A percentile compares a stretch with the other conserved stretches of the same genome.
These are phyloP conservation scores for Agaricus sinodeliciosus DNA, from an alignment of 768 basidiomycete species.

Conservation along the genomic window DNA sequence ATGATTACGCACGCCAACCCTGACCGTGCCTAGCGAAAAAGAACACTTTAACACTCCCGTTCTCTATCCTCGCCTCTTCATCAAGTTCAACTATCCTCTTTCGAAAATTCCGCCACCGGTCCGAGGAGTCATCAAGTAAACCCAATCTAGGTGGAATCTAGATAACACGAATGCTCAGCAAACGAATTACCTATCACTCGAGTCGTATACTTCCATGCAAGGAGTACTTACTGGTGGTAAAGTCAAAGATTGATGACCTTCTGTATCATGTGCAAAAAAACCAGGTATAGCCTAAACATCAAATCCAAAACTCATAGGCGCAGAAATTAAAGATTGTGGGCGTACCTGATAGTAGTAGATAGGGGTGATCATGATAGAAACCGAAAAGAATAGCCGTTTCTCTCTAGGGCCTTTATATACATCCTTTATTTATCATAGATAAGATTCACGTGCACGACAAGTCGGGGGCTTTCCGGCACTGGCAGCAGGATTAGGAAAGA, in stretches of 20 bases:
- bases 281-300: slow-evolving; percentile 2
- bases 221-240: not conserved
- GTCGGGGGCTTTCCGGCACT: too few species aligned
- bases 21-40: slow-evolving; percentile 67
- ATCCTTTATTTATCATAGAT: too few species aligned
- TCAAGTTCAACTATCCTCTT: slow-evolving; percentile 39
- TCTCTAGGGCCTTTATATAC: too few species aligned
- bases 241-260: slow-evolving; percentile 3
- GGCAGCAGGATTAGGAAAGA: too few species aligned
- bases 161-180: not conserved
- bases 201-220: too few species aligned
- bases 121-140: slow-evolving; percentile 39
- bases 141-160: slow-evolving; percentile 60
- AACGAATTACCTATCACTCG: not conserved
- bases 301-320: not conserved
- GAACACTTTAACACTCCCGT: slow-evolving; percentile 49
- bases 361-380: not conserved
- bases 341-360: slow-evolving; percentile 1
- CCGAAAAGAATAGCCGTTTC: too few species aligned
- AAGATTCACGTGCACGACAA: too few species aligned
- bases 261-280: slow-evolving; percentile 6
- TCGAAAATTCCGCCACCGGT: slow-evolving; percentile 45
- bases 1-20: slow-evolving; percentile 51
- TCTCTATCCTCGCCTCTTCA: slow-evolving; percentile 19
- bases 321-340: not conserved